These are phyloP conservation scores for Serendipita indica DNA, from an alignment of 768 basidiomycete species.

Conservation along the genomic window DNA sequence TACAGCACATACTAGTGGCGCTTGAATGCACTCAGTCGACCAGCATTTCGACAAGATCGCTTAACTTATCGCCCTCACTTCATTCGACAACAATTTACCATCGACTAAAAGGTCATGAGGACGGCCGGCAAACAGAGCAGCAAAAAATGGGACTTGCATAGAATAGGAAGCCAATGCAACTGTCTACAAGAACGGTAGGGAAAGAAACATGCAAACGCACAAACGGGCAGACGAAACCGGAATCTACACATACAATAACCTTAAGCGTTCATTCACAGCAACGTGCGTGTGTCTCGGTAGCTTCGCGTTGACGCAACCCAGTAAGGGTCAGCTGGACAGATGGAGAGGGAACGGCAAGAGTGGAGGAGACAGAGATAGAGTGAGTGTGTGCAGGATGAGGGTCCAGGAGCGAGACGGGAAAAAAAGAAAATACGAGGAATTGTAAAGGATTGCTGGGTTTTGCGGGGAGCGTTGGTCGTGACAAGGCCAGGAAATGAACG, in stretches of 20 bases:
- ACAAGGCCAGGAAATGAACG: background rate
- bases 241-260: constrained; percentile 1
- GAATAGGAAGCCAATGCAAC: background rate
- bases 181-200: background rate
- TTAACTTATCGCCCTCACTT: no score
- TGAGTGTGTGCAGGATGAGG: background rate
- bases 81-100: no score
- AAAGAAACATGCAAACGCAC: background rate
- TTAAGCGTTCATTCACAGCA: background rate
- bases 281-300: background rate
- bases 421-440: background rate
- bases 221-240: background rate
- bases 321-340: background rate
- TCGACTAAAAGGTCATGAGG: no score
- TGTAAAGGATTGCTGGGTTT: no score
- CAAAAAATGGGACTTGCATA: background rate
- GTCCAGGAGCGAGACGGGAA: background rate
- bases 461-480: no score
- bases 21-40: no score
- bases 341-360: background rate
- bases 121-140: no score
- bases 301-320: background rate
- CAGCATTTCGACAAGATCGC: no score
- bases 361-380: background rate
- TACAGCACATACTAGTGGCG: no score